Percentiles rank a stretch among this genome's conserved stretches.
These are phyloP conservation scores for Cardiosporidium cionae DNA, from an alignment of 169 alveolate genomes.

Conservation along the genomic window DNA sequence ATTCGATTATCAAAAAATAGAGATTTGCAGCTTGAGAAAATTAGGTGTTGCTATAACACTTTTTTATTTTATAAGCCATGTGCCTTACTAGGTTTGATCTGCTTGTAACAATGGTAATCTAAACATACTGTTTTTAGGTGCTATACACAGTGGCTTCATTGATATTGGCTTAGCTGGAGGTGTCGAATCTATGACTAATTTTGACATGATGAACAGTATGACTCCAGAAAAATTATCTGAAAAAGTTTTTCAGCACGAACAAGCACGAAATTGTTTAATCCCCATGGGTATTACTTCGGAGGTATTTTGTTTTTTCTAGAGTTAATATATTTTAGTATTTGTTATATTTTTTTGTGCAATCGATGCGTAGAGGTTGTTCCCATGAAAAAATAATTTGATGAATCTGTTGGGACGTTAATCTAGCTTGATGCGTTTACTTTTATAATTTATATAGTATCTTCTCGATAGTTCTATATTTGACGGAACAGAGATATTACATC, in stretches of 20 bases:
- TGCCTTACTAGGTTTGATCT: too few relatives aligned
- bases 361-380: not conserved
- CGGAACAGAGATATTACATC: not conserved
- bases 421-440: not conserved
- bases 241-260: conserved; percentile 61
- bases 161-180: conserved; percentile 87
- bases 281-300: conserved; percentile 90
- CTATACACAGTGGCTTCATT: conserved; percentile 67
- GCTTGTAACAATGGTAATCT: not conserved
- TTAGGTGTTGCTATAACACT: too few relatives aligned
- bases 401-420: not conserved
- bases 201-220: conserved; percentile 68
- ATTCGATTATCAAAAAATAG: too few relatives aligned
- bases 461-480: not conserved
- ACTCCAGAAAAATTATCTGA: conserved; percentile 69
- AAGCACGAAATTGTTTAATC: conserved; percentile 71
- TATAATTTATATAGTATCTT: not conserved
- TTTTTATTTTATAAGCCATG: too few relatives aligned
- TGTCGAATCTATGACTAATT: conserved; percentile 81
- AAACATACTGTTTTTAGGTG: conserved; percentile 10
- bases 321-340: not conserved
- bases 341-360: not conserved
- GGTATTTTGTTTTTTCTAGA: conserved; percentile 42
- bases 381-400: conserved; percentile 10
- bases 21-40: too few relatives aligned